Percentiles rank a stretch among this genome's conserved stretches.
phyloP scores from a whole-genome alignment of 2,329 filamentous ascomycete species.

The Ilyonectria robusta region DNA sequence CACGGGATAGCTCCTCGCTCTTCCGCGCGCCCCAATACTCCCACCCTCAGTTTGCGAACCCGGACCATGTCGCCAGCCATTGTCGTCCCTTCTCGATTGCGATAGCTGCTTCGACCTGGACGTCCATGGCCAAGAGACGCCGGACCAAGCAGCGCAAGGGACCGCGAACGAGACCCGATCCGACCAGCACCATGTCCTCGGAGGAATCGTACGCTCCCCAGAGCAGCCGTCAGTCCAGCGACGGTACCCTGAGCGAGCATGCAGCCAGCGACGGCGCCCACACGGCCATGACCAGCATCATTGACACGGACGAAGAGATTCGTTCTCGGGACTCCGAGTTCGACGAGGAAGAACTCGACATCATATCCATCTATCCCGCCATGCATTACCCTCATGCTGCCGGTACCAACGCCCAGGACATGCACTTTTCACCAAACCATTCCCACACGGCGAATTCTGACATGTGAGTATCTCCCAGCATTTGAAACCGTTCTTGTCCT shows the following conservation, averaged over 20 bases:
- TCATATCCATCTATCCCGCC: slow-evolving; percentile 60
- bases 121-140: slow-evolving; percentile 55
- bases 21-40: slow-evolving; percentile 35
- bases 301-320: slow-evolving; percentile 52
- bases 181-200: slow-evolving; percentile 50
- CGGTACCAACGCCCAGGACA: slow-evolving; percentile 54
- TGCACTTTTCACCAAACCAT: slow-evolving; percentile 51
- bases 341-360: slow-evolving; percentile 55
- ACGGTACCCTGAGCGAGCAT: slow-evolving; percentile 51
- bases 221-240: slow-evolving; percentile 52
- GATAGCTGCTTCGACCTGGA: slow-evolving; percentile 36
- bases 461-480: slow-evolving; percentile 55
- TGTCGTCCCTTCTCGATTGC: slow-evolving; percentile 33
- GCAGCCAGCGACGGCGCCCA: slow-evolving; percentile 51
- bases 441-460: slow-evolving; percentile 45
- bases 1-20: slow-evolving; percentile 20
- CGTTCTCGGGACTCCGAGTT: slow-evolving; percentile 40
- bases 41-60: slow-evolving; percentile 28
- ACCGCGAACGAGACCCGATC: slow-evolving; percentile 43
- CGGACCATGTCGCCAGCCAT: slow-evolving; percentile 43
- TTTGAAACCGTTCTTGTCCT: neutral
- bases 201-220: slow-evolving; percentile 49
- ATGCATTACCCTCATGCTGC: slow-evolving; percentile 57
- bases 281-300: slow-evolving; percentile 57
- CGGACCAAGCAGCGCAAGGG: slow-evolving; percentile 48